Evolutionary conservation across 2,329 filamentous ascomycete genomes (phyloP).

Genomic region (Tolypocladium inflatum): DNA sequence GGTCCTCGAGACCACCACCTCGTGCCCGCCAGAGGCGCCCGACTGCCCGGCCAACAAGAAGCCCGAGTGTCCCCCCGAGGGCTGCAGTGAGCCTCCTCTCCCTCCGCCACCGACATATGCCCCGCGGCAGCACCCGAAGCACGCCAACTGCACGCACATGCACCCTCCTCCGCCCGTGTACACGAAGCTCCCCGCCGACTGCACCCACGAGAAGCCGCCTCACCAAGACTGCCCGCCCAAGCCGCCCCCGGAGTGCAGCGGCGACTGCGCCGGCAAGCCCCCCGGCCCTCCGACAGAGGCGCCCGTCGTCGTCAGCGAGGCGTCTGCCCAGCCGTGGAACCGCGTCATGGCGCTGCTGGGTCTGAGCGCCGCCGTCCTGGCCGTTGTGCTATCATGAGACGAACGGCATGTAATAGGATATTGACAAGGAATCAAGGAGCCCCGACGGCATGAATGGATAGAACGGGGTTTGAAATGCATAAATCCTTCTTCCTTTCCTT

Average conservation of each 20-base stretch:
- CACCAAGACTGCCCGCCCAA: neutral
- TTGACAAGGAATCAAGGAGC: neutral
- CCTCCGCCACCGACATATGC: neutral
- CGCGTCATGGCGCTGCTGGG: conserved; percentile 1
- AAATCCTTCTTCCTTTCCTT: neutral
- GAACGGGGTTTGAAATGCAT: neutral
- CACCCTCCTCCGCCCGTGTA: neutral
- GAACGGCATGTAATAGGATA: neutral
- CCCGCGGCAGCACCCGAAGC: neutral
- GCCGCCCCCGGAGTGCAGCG: neutral
- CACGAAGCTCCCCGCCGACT: neutral
- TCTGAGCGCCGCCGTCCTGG: conserved; percentile 2
- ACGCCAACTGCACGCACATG: neutral
- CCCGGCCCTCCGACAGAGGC: neutral
- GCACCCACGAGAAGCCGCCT: too few species aligned
- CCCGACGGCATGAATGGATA: neutral
- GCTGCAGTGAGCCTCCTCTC: neutral
- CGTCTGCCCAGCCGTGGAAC: neutral
- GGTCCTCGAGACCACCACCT: conserved; percentile 12
- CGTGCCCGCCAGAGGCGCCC: conserved; percentile 44
- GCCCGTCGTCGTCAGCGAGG: conserved; percentile 5
- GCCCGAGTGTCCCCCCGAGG: neutral
- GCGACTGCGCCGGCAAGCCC: neutral
- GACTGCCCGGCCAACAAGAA: conserved; percentile 34
- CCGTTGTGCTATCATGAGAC: neutral